Base-by-base conservation (phyloP, 106 monocot species). In the Dioscorea dumetorum region DNA sequence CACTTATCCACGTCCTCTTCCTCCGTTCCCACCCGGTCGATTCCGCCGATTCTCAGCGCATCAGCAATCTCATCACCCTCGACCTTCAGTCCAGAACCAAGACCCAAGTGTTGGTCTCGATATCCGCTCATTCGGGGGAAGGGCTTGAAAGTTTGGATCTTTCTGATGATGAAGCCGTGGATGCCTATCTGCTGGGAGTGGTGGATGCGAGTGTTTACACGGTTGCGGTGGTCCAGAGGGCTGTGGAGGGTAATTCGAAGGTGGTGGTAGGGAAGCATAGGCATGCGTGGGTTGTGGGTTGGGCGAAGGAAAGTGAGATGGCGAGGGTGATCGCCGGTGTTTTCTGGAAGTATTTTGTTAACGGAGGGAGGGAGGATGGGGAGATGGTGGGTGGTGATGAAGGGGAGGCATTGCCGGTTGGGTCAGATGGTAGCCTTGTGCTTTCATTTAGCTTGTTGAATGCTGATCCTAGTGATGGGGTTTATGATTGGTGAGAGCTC, bases 361-460 rank as follows among this genome's bases (percentile, higher is more conserved):
- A 78, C 57, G 66, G 58, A 49, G 78, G 28, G 16, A 63, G 24
- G 31, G 34, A 50, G 41, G 69, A 23, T 41, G 60, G 53, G 24
- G 77, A 73, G 5, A 41, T 41, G 41, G 41, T 41, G 41, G 41
- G 41, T 41, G 41, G 41, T 10, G 41, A 41, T 22, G 80, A 77
- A 33, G 84, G 74, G 28, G 92, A 92, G 53, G 87, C 82, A 68
- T 74, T 99, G 81, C 97, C 97, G 0, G 97, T 99, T 50, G 97
- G 97, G 10, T 84, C 82, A 18, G 97, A 99, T 71, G 97, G 97
- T 51, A 85, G 80, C 33, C 21, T 85, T 13, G 78, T 90, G 33
- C 84, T 99, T 21, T 99, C 92, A 2, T 93, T 90, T 57, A 92
- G 85, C 65, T 62, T 99, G 62, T 67, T 99, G 74, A 92, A 97